Evolutionary conservation across 1,139 yeast species (phyloP), one percentile per base, ranked within the genome.

Genomic region (Diutina sp.): DNA sequence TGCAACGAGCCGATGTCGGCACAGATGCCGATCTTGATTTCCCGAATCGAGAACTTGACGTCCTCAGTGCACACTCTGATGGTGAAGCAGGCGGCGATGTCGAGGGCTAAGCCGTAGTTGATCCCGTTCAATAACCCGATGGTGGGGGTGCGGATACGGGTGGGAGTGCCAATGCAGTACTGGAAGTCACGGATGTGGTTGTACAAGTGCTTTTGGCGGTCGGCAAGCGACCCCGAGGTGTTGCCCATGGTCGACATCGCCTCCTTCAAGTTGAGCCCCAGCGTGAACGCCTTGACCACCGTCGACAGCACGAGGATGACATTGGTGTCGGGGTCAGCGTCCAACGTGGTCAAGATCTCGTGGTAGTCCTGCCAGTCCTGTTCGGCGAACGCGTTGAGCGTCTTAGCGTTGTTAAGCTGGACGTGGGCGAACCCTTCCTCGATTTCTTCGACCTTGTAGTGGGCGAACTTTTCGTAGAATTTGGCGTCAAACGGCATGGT

Each of bases 1-100:
- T 87, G 93, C 60, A 87, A 72, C 1, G 88, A 77, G 11, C 95
- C 95, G 62, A 87, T 85, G 66, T 87, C 95, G 2, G 95, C 91
- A 38, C 89, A 79, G 67, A 87, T 77, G 5, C 95, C 95, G 58
- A 87, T 76, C 60, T 81, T 82, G 60, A 86, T 83, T 68, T 87
- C 95, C 59, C 86, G 79, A 58, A 87, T 80, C 46, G 87, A 78
- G 61, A 86, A 76, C 53, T 69, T 70, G 30, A 80, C 77, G 60
- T 80, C 87, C 50, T 71, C 71, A 14, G 83, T 72, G 8, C 83
- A 83, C 32, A 83, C 70, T 58, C 95, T 75, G 53, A 87, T 78
- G 50, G 84, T 77, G 51, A 78, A 74, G 1, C 86, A 79, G 28
- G 84, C 69, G 11, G 85, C 71, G 52, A 87, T 78, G 67, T 87